Base-by-base conservation (phyloP, 192 early-diverging fungal genomes). In the Borealophlyctis nickersoniae region DNA sequence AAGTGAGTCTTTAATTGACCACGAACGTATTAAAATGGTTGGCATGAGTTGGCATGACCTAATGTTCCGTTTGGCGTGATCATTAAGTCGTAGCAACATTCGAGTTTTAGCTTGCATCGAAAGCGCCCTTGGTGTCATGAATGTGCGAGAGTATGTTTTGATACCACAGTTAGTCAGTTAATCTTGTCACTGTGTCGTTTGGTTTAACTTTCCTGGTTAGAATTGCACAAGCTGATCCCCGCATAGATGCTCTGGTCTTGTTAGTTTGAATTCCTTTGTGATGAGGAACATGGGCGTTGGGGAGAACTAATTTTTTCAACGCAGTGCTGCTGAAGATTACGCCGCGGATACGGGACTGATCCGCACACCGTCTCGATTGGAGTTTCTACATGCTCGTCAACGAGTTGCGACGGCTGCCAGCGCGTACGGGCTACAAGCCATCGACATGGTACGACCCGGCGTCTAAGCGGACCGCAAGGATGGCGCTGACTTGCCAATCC, bases 311-410 rank as follows among this genome's bases (percentile, higher is more conserved):
- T n/a, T 36, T n/a, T 26, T 24, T 50, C 92, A 9, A 28, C 24
- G 23, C 31, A 69, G 67, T 79, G 95, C 94, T 13, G 88, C 93
- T n/a, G 95, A 98, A 77, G 95, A 98, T 74, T 95, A 90, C 60
- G 93, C 91, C 66, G 91, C 95, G 1, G 94, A 96, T 67, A 75
- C 91, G 19, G 90, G 89, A 4, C 73, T 96, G 26, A 77, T 86
- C 3, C 87, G 94, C 60, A 94, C 93, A 4, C 70, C 74, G 4
- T 71, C 70, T 19, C 81, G 91, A 23, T 52, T 55, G 23, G 95
- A 98, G 65, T 82, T 98, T 73, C 62, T 89, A 48, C 89, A 85
- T 45, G 91, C 91, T 52, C 77, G 95, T 11, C 87, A 92, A 28
- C 76, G 80, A 3, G 84, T 98, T 4, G 85, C 87, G 26, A 88